Evolutionary conservation across 2,329 filamentous ascomycete species (phyloP), one percentile per base, ranked within the genome.

Genomic region (Alternaria ethzedia): DNA sequence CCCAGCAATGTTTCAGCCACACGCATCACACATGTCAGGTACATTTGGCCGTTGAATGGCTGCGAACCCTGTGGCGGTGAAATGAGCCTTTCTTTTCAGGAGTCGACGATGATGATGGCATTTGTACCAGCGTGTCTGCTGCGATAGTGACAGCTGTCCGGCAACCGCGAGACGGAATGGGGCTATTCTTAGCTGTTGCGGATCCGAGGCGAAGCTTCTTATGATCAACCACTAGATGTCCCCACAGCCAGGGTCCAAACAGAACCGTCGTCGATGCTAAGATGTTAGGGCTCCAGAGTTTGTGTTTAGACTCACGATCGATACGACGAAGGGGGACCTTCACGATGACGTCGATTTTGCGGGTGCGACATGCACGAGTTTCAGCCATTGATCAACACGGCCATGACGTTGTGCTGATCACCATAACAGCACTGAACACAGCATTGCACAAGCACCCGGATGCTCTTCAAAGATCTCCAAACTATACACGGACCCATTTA

Each of bases 11-110:
- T 63, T 54, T 63, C 57, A 64, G 58, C 61, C 61, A 47, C 52
- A 54, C 41, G 49, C 20, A 23, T 21, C 30, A 23, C 30, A 20
- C 32, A 43, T 32, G 12, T 20, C 41, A 60, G 57, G 50, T 8
- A 60, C 61, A n/a, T n/a, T n/a, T 41, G 50, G 45, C 57, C 30
- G 52, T 57, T 64, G 28, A 54, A 59, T 41, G 51, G 58, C 36
- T 61, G 51, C 43, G 43, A 59, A 32, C n/a, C 23, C 28, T 62
- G 55, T 62, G 59, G 59, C 59, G 47, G 28, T 30, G 30, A 30
- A 6, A 36, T 41, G 21, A 52, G 30, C 26, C 20, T 30, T 52
- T 10, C 28, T 57, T 10, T 6, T 3, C 20, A 21, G n/a, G 17
- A 21, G 23, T 13, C 50, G 11, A 43, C 8, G 17, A 17, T 4